Percentiles rank a stretch among this genome's conserved stretches.
Evolutionary conservation across 2,329 filamentous ascomycete species (phyloP).

Genomic region (Penicillium glabrum): DNA sequence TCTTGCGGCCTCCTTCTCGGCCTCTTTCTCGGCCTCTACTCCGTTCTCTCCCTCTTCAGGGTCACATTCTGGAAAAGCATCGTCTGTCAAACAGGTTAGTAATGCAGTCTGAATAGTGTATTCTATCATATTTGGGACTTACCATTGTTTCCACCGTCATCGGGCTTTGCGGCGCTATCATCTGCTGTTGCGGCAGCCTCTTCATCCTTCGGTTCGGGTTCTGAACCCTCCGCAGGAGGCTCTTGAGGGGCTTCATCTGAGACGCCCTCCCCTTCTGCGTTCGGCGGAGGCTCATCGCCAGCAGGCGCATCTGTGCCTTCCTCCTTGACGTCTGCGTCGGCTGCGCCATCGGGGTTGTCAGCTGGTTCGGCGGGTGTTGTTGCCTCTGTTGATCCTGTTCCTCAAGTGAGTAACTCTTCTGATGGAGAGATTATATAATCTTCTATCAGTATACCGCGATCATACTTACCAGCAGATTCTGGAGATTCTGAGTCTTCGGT

Average conservation of each 20-base stretch:
- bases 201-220: constrained; percentile 18
- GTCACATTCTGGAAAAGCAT: constrained; percentile 36
- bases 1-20: constrained; percentile 21
- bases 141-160: constrained; percentile 26
- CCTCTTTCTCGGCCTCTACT: constrained; percentile 34
- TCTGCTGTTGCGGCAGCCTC: constrained; percentile 11
- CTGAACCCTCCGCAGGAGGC: constrained; percentile 13
- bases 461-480: constrained; percentile 32
- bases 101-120: background rate
- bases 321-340: constrained; percentile 23
- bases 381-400: constrained; percentile 27
- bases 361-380: constrained; percentile 24
- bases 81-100: constrained; percentile 23
- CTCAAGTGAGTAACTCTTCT: constrained; percentile 13
- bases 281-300: constrained; percentile 21
- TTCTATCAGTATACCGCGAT: background rate
- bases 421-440: background rate
- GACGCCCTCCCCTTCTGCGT: constrained; percentile 13
- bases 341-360: constrained; percentile 21
- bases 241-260: constrained; percentile 12
- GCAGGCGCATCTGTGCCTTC: constrained; percentile 19
- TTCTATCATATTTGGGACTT: background rate
- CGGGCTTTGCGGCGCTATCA: constrained; percentile 7
- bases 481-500: constrained; percentile 25
- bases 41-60: constrained; percentile 29